Evolutionary conservation across 805 yeast genomes (phyloP), one percentile per base, ranked within the genome.

Genomic region (Candida tammaniensis): DNA sequence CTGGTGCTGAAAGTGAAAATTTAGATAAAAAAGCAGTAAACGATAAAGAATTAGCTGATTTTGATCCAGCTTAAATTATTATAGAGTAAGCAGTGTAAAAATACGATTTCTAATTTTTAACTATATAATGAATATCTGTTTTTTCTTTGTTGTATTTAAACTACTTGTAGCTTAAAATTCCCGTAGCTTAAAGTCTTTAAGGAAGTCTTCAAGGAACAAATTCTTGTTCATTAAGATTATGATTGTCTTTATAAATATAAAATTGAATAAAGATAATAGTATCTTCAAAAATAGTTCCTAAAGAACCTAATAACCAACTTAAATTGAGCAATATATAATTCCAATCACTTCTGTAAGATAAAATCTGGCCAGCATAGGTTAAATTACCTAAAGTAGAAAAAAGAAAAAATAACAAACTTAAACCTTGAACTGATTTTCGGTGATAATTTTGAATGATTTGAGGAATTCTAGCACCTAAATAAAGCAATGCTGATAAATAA

Each of bases 351-450:
- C 89, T 66, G 57, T 72, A 83, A 43, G 80, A 65, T 38, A 85
- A 57, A 35, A 84, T 83, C 52, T 83, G 88, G 30, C 78, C 74
- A 15, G 88, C 85, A 48, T 82, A 85, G 4, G 91, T 80, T 42
- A 83, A 51, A 54, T 84, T 84, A 13, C 93, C 94, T 48, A 82
- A 61, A 7, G 83, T 74, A 19, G 89, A 81, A 43, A 83, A 78
- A 44, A 84, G 57, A 61, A 84, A 83, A 59, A 84, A 85, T 33
- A 86, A 73, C 42, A 91, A 74, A 36, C 96, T 82, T 48, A 93
- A 80, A 1, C 98, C 98, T 37, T 77, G 73, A 36, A 88, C 88
- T 4, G 95, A 83, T 49, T 80, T 78, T 44, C 95, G 75, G 30
- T 66, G 66, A 55, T 80, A 76, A 60, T 91, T 91, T 52, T 85